Conservation (phyloP, 345 rosid genomes). For the Isatis tinctoria region DNA sequence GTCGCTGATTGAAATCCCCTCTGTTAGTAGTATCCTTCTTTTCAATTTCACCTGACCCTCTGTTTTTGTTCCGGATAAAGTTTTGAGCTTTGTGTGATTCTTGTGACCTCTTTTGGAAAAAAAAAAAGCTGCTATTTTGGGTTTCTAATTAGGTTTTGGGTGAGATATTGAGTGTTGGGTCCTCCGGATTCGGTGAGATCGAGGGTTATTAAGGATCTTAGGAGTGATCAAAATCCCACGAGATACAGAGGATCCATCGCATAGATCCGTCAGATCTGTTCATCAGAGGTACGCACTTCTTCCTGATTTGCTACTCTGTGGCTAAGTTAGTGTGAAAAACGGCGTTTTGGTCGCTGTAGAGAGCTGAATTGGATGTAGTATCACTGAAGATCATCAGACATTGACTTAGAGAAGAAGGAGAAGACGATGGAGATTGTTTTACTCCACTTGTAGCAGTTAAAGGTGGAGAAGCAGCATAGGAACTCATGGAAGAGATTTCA, state of each 20-base stretch:
- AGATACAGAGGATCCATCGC: constrained; percentile 10
- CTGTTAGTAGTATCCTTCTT: background rate
- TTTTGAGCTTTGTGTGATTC: constrained; percentile 20
- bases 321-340: background rate
- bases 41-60: constrained; percentile 23
- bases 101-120: background rate
- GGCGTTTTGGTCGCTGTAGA: background rate
- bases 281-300: constrained; percentile 17
- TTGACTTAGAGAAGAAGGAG: background rate
- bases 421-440: background rate
- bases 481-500: constrained; percentile 81
- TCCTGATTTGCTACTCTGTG: constrained; percentile 3
- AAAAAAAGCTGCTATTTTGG: background rate
- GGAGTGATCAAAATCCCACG: constrained; percentile 1
- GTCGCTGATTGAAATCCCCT: background rate
- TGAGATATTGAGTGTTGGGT: background rate
- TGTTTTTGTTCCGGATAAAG: constrained; percentile 13
- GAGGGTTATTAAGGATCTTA: background rate
- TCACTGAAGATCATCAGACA: background rate
- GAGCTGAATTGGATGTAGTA: constrained; percentile 20
- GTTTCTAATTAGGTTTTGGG: constrained; percentile 5
- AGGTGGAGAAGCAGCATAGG: background rate
- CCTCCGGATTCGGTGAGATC: constrained; percentile 1
- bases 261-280: constrained; percentile 33
- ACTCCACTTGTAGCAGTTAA: background rate